Base-by-base conservation (phyloP, 1,284 basidiomycete species). In the Fomes fomentarius region DNA sequence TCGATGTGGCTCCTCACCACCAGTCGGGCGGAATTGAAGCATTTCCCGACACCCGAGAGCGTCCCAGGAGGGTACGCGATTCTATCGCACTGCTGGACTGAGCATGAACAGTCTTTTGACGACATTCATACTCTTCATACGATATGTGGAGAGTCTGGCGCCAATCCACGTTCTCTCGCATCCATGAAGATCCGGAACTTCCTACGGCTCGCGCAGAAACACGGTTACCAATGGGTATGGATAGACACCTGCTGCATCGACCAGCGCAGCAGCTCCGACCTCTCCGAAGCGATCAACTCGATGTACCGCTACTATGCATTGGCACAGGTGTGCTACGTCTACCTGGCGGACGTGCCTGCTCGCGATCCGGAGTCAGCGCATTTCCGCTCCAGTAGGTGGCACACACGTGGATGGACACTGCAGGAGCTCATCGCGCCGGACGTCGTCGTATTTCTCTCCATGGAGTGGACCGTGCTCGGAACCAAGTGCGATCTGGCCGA, bases 361-460 rank as follows among this genome's bases (percentile, higher is more conserved):
- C 11, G n/a, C 9, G 28, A 40, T 12, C 19, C 17, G 19, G 19
- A 33, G n/a, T 6, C 2, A 5, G 5, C 12, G 11, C 21, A 15
- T 17, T 30, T 26, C 31, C 33, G n/a, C 21, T 37, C 19, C n/a
- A 37, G 31, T 28, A 24, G 41, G 14, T 49, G 49, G 42, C 33
- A 43, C 41, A 43, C n/a, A 17, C 31, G 45, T n/a, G 45, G 45
- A 12, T 47, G 45, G 45, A 47, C 45, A 11, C 17, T 47, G 22
- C 49, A 42, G 24, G 49, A 50, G 26, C 41, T 50, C 22, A 21
- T 50, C 12, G 49, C 49, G 22, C 49, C 49, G 3, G n/a, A 22
- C 22, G 37, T 41, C 9, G 12, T 45, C 15, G 34, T 34, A 8
- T 46, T 46, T 19, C 31, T 40, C 10, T 44, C 43, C 15, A 8